phyloP scores from a whole-genome alignment of 768 basidiomycete species.

The Podaxis sp. region DNA sequence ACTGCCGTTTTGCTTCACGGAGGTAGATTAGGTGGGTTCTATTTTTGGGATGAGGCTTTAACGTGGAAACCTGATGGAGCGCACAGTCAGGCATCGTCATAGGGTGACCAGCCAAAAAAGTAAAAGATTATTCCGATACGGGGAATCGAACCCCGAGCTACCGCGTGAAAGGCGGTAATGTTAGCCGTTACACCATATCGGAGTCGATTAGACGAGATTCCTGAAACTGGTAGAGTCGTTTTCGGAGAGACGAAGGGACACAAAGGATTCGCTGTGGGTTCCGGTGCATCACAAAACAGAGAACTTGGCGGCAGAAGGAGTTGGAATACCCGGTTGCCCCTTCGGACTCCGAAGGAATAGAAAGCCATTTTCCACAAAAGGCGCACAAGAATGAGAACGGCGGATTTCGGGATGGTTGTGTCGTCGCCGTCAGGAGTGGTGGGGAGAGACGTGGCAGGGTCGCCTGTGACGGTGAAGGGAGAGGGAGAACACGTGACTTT shows the following conservation, averaged over 20 bases:
- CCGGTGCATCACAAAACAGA: too few species aligned
- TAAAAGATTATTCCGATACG: constrained; percentile 21
- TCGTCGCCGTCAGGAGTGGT: neutral
- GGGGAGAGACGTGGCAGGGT: constrained; percentile 16
- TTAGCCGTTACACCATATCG: constrained; percentile 57
- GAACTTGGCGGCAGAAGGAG: too few species aligned
- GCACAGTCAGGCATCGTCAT: neutral
- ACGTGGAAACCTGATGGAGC: neutral
- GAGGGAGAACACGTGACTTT: constrained; percentile 18
- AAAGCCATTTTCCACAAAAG: constrained; percentile 1
- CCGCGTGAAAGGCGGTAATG: constrained; percentile 54
- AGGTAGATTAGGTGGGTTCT: neutral
- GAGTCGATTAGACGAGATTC: constrained; percentile 8
- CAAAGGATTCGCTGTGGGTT: too few species aligned
- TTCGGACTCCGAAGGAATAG: too few species aligned
- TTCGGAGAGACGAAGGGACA: too few species aligned
- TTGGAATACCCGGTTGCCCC: too few species aligned
- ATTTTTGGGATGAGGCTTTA: neutral
- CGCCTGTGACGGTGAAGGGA: constrained; percentile 1
- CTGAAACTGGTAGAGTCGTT: neutral
- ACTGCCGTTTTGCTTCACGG: neutral
- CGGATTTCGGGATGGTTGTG: neutral
- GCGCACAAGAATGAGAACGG: neutral
- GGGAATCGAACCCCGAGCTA: constrained; percentile 35
- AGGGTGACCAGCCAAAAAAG: neutral